A percentile compares a stretch with the other conserved stretches of the same genome.
Evolutionary conservation across 2,329 filamentous ascomycete species (phyloP).

Genomic region (Stagonosporopsis cucurbitacearum): DNA sequence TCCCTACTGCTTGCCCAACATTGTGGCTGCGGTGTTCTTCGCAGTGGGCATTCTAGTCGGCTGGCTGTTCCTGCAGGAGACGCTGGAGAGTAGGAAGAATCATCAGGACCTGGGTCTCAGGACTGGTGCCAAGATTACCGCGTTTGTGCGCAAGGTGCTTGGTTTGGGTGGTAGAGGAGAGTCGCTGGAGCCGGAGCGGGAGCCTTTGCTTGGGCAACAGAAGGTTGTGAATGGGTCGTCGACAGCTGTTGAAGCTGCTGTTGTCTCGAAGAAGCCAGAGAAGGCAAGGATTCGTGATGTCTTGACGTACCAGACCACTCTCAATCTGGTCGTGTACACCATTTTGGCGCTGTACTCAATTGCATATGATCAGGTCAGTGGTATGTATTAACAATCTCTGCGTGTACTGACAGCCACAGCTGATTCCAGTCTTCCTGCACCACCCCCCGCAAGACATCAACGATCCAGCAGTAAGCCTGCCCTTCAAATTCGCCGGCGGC

Average conservation of each 20-base stretch:
- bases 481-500: slow-evolving; percentile 82
- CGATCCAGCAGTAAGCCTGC: slow-evolving; percentile 66
- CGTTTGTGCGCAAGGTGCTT: slow-evolving; percentile 31
- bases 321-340: slow-evolving; percentile 80
- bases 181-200: slow-evolving; percentile 26
- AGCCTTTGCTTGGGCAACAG: slow-evolving; percentile 38
- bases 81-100: slow-evolving; percentile 73
- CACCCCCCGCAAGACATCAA: slow-evolving; percentile 64
- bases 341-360: slow-evolving; percentile 82
- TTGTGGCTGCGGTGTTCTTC: slow-evolving; percentile 79
- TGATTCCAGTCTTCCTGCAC: slow-evolving; percentile 88
- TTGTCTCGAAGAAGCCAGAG: slow-evolving; percentile 18
- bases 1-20: slow-evolving; percentile 84
- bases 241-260: neutral
- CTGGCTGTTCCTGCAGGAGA: slow-evolving; percentile 84
- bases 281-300: slow-evolving; percentile 64
- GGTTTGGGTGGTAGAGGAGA: slow-evolving; percentile 20
- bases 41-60: slow-evolving; percentile 76
- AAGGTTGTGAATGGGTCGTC: slow-evolving; percentile 31
- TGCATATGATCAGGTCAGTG: slow-evolving; percentile 74
- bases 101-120: slow-evolving; percentile 76
- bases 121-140: slow-evolving; percentile 70
- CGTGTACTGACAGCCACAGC: slow-evolving; percentile 35
- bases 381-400: neutral
- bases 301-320: slow-evolving; percentile 73